These are phyloP conservation scores for Boletus subparvulus DNA, from an alignment of 768 basidiomycete species.

Conservation along the genomic window DNA sequence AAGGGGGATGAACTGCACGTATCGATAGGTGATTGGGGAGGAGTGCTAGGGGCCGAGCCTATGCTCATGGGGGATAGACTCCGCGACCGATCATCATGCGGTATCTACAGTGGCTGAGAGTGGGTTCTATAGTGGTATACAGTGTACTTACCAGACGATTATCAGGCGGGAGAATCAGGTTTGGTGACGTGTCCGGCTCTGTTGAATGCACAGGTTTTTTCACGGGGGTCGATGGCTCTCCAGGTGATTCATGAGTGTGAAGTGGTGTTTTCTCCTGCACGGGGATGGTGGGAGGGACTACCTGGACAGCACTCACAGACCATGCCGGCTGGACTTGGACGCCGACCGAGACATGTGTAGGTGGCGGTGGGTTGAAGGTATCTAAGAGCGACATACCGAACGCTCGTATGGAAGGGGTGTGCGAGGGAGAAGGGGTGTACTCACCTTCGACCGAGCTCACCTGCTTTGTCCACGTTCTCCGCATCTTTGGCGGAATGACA, in stretches of 20 bases:
- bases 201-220: slow-evolving; percentile 8
- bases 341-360: slow-evolving; percentile 42
- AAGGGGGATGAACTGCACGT: slow-evolving; percentile 1
- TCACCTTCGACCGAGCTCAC: slow-evolving; percentile 40
- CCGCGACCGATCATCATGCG: slow-evolving; percentile 35
- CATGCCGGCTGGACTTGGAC: slow-evolving; percentile 43
- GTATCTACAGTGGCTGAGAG: slow-evolving; percentile 35
- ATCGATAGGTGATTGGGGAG: slow-evolving; percentile 26
- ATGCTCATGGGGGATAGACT: slow-evolving; percentile 66
- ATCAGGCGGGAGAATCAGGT: slow-evolving; percentile 15
- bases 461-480: slow-evolving; percentile 59
- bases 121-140: background rate
- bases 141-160: slow-evolving; percentile 23
- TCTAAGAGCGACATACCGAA: slow-evolving; percentile 32
- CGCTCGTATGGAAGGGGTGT: slow-evolving; percentile 20
- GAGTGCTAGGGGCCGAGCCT: slow-evolving; percentile 46
- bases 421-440: slow-evolving; percentile 16
- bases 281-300: slow-evolving; percentile 20
- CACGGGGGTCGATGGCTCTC: slow-evolving; percentile 11
- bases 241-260: slow-evolving; percentile 3
- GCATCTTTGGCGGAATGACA: slow-evolving; percentile 62
- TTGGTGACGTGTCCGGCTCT: slow-evolving; percentile 10
- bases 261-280: slow-evolving; percentile 10
- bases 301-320: slow-evolving; percentile 41
- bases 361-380: slow-evolving; percentile 21